These are phyloP conservation scores for Cyclotella kingstonii DNA, from an alignment of 108 stramenopile species.

Conservation along the genomic window DNA sequence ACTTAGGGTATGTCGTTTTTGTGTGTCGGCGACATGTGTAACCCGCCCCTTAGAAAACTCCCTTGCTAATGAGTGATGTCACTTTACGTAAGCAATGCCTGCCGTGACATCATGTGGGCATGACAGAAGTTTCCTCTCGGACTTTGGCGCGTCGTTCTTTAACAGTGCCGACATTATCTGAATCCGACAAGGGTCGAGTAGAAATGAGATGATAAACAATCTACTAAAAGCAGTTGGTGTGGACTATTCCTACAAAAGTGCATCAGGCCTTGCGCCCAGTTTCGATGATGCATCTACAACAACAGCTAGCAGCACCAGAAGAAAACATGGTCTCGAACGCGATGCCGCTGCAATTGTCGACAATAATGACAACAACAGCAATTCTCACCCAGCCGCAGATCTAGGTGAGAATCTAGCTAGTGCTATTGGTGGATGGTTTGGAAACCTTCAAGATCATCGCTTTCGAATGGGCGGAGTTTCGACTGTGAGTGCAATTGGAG, in stretches of 20 bases:
- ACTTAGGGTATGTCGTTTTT: too few species aligned
- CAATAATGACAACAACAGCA: neutral
- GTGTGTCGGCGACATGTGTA: too few species aligned
- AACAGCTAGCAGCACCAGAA: neutral
- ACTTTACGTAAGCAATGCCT: too few species aligned
- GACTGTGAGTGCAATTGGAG: neutral
- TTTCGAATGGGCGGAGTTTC: neutral
- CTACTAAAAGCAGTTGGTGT: conserved; percentile 29
- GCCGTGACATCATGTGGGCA: too few species aligned
- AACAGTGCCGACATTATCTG: too few species aligned
- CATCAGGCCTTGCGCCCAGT: too few species aligned
- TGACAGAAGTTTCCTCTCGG: too few species aligned
- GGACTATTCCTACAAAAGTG: neutral
- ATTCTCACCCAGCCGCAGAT: neutral
- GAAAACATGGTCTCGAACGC: neutral
- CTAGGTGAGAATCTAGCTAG: conserved; percentile 6
- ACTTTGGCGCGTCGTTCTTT: too few species aligned
- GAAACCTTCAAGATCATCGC: conserved; percentile 11
- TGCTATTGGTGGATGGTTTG: conserved; percentile 22
- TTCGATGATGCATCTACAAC: neutral
- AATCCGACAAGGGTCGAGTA: too few species aligned
- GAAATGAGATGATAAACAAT: conserved; percentile 24
- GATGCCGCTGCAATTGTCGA: neutral
- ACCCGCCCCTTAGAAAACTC: too few species aligned
- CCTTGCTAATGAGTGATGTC: too few species aligned